Percentiles rank a stretch among this genome's conserved stretches.
These are phyloP conservation scores for Cladosporium sp. DNA, from an alignment of 2,329 filamentous ascomycete species.

Conservation along the genomic window DNA sequence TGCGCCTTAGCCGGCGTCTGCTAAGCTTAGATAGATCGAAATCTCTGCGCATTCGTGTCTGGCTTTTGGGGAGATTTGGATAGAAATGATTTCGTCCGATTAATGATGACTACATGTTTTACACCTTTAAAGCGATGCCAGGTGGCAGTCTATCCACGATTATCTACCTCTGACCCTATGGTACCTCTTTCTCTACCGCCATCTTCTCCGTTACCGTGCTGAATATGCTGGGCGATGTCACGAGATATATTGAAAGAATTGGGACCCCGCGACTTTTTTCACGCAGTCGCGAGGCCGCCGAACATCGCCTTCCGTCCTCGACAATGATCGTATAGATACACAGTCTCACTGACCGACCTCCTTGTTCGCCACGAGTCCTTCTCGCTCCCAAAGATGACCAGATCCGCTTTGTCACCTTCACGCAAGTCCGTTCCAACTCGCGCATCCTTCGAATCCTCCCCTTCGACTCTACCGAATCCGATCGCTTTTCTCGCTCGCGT, in stretches of 20 bases:
- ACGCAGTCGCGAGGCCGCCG: not conserved
- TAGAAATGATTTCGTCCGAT: not conserved
- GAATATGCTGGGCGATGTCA: not conserved
- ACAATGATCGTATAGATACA: slow-evolving; percentile 47
- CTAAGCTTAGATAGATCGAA: not conserved
- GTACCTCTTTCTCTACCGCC: not conserved
- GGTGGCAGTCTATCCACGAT: not conserved
- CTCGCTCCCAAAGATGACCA: slow-evolving; percentile 46
- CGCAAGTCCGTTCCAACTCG: slow-evolving; percentile 32
- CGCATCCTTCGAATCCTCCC: slow-evolving; percentile 45
- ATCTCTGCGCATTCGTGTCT: not conserved
- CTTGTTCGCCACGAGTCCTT: slow-evolving; percentile 45
- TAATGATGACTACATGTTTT: not conserved
- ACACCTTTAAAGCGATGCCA: not conserved
- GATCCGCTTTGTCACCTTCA: slow-evolving; percentile 44
- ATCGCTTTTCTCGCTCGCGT: slow-evolving; percentile 37
- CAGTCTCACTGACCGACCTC: slow-evolving; percentile 46
- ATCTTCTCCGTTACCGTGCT: not conserved
- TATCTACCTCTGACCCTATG: not conserved
- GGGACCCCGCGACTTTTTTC: not conserved
- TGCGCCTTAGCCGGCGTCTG: not conserved
- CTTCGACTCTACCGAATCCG: slow-evolving; percentile 42
- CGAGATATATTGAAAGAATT: not conserved
- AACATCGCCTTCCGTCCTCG: slow-evolving; percentile 5
- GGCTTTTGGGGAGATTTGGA: not conserved